Base-by-base conservation (phyloP, 306 rosid species). In the Oemleria cerasiformis region DNA sequence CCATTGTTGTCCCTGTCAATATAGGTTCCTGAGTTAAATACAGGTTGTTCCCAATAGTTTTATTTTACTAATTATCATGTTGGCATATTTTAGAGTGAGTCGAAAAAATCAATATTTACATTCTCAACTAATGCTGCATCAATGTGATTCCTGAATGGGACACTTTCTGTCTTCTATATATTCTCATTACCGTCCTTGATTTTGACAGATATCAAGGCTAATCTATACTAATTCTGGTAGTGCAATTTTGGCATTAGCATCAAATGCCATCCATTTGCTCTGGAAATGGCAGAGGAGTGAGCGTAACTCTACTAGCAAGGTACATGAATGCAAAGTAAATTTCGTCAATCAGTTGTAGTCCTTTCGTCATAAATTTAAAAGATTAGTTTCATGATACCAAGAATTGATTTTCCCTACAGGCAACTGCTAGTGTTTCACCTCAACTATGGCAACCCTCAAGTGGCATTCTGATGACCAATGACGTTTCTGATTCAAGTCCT, bases 391-490 rank as follows among this genome's bases (percentile, higher is more conserved):
- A 8, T 57, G 58, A 68, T 83, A 68, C 56, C 73, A 73, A 80
- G 43, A 17, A 73, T 61, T 77, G 66, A 70, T 71, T 66, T 56
- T 38, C 83, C 54, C 49, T 84, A 68, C 83, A 93, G 98, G 98
- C 96, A 58, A 91, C 90, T 71, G 98, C 98, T 49, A 86, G 75
- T 73, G 86, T 86, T 64, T 78, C 72, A 23, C 98, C 98, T 63
- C 96, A 88, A 81, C 82, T 90, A 75, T 93, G 97, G 98, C 98
- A 92, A 76, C 98, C 98, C 63, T 19, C 98, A 44, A 92, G 98
- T 78, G 98, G 98, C 83, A 92, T 90, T 75, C 71, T 90, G 75
- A 92, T 92, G 98, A 88, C 97, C 73, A 92, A 92, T 68, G 98
- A 92, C 67, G 44, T 87, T 77, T 60, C 81, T 75, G 92, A 88